Base-by-base conservation (phyloP, 495 filamentous ascomycete genomes). In the Poronia punctata region DNA sequence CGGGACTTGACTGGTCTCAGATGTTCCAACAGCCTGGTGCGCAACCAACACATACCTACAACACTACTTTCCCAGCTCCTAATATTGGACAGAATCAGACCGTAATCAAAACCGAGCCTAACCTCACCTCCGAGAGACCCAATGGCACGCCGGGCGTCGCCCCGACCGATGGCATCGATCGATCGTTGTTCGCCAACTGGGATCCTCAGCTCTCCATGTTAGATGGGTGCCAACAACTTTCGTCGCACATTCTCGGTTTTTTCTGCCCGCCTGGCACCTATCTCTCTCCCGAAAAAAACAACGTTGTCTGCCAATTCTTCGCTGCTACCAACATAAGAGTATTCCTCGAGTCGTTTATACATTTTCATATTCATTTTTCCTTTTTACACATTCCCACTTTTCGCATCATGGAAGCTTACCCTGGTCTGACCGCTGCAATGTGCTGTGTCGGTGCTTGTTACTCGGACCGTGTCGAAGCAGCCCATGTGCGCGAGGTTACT, bases 371-470 rank as follows among this genome's bases (percentile, higher is more conserved):
- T 40, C 81, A 84, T 57, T 80, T 83, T 56, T 72, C 81, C n/a
- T 70, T 82, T 46, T 65, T 85, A 10, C 81, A 85, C 46, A 64
- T 80, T 46, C 77, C 81, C 29, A 80, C 79, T 2, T 84, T 84
- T 54, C 68, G 75, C 40, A 68, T 78, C 22, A 58, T 71, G 36
- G 66, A 71, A n/a, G 69, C 73, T 26, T 76, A 76, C 52, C 69
- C 76, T 32, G 76, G 76, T 17, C 64, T 84, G 14, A 52, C 82
- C 23, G 59, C 81, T 11, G 66, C 70, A 14, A 79, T 84, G 67
- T 71, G 83, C 40, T 80, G 72, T 44, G 65, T 82, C 45, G 80
- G 80, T 12, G 79, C 80, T 20, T 79, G 81, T 18, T 84, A 84
- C 55, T 82, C 80, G 17, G 59, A 75, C 33, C 62, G 60, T 24